These are phyloP conservation scores for Plasmopara viticola DNA, from an alignment of 352 stramenopile genomes.

Conservation along the genomic window DNA sequence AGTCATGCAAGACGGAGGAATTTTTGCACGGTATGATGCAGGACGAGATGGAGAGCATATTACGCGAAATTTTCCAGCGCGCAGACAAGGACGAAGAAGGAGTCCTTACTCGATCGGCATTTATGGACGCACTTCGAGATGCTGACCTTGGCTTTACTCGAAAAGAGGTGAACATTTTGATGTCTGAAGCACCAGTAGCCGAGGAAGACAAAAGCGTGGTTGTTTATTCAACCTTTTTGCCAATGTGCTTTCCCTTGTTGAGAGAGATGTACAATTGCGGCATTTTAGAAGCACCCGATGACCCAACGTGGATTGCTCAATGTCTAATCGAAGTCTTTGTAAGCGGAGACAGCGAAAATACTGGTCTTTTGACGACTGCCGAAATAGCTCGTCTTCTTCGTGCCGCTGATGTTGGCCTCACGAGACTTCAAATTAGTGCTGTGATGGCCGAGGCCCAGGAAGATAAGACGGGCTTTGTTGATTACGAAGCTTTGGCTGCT, in stretches of 20 bases:
- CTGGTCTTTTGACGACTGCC: constrained; percentile 49
- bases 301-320: constrained; percentile 60
- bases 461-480: constrained; percentile 68
- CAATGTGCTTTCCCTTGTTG: constrained; percentile 54
- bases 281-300: constrained; percentile 54
- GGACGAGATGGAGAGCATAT: constrained; percentile 72
- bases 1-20: constrained; percentile 37
- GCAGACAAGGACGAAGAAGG: constrained; percentile 50
- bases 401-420: constrained; percentile 63
- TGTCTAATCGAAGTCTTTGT: constrained; percentile 72
- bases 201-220: constrained; percentile 29
- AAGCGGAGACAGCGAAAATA: constrained; percentile 55
- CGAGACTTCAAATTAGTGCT: constrained; percentile 63
- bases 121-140: constrained; percentile 63
- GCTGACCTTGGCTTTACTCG: constrained; percentile 60
- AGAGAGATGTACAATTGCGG: constrained; percentile 45
- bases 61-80: constrained; percentile 73
- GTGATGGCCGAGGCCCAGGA: constrained; percentile 66
- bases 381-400: constrained; percentile 57
- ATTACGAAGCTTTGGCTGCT: constrained; percentile 65
- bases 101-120: constrained; percentile 39
- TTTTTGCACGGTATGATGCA: constrained; percentile 79
- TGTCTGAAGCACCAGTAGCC: constrained; percentile 42
- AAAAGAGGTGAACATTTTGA: constrained; percentile 70
- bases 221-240: constrained; percentile 50